These are phyloP conservation scores for Metschnikowia reukaufii DNA, from an alignment of 805 yeast species.

Conservation along the genomic window DNA sequence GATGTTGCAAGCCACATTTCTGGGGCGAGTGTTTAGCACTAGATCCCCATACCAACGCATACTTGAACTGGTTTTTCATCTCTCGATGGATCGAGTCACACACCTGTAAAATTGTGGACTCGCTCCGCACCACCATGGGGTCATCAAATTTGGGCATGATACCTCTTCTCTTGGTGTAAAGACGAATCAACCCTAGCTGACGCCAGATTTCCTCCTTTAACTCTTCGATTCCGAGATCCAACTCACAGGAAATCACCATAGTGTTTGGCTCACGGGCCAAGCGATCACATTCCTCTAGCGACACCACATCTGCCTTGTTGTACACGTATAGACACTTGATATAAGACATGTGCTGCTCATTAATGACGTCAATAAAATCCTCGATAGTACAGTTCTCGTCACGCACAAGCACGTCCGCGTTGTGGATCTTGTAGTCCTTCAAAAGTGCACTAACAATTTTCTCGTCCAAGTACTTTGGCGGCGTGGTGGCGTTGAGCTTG, in stretches of 20 bases:
- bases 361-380: constrained; percentile 86
- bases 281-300: constrained; percentile 89
- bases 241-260: constrained; percentile 88
- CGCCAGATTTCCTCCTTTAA: constrained; percentile 93
- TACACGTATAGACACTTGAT: constrained; percentile 91
- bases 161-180: constrained; percentile 89
- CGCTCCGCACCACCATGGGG: constrained; percentile 85
- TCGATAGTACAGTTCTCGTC: constrained; percentile 90
- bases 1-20: constrained; percentile 86
- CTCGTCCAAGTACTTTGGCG: constrained; percentile 81
- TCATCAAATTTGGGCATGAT: constrained; percentile 76
- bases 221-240: constrained; percentile 82
- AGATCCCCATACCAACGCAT: constrained; percentile 96
- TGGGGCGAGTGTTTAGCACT: constrained; percentile 95
- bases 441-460: constrained; percentile 73
- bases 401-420: constrained; percentile 87
- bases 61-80: constrained; percentile 86
- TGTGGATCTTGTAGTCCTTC: constrained; percentile 86
- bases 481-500: constrained; percentile 74
- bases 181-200: constrained; percentile 71
- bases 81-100: constrained; percentile 93
- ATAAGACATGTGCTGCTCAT: constrained; percentile 83
- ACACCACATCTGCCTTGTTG: constrained; percentile 93
- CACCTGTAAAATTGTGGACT: constrained; percentile 78
- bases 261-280: constrained; percentile 92